Evolutionary conservation across 139 green algal genomes (phyloP).

Genomic region (Tetraselmis chui): DNA sequence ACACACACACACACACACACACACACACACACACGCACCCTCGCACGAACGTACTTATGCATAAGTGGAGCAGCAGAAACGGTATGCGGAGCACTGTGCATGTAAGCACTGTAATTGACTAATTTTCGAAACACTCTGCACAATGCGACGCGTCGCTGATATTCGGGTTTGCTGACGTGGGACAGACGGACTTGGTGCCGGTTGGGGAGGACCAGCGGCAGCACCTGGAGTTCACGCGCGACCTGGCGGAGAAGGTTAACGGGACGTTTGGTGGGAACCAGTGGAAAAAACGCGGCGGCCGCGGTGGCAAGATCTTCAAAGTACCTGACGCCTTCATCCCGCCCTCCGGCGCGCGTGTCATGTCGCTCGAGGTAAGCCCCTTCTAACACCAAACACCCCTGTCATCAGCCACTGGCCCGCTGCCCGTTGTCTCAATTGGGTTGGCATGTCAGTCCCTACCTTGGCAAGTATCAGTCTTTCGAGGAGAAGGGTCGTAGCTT

Average conservation of each 20-base stretch:
- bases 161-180: neutral
- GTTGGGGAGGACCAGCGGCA: conserved; percentile 98
- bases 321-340: conserved; percentile 92
- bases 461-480: too few species aligned
- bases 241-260: conserved; percentile 80
- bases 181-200: conserved; percentile 89
- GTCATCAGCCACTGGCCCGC: too few species aligned
- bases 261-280: conserved; percentile 79
- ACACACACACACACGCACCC: too few species aligned
- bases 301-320: conserved; percentile 64
- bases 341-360: conserved; percentile 84
- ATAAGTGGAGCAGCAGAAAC: too few species aligned
- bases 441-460: too few species aligned
- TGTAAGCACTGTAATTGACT: neutral
- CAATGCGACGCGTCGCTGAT: too few species aligned
- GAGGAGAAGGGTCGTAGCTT: too few species aligned
- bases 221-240: conserved; percentile 83
- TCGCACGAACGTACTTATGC: too few species aligned
- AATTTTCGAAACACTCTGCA: neutral
- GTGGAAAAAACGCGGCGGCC: conserved; percentile 95
- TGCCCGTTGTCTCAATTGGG: too few species aligned
- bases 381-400: too few species aligned
- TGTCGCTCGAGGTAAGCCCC: conserved; percentile 88
- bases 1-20: too few species aligned
- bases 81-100: neutral